Evolutionary conservation across 768 basidiomycete species (phyloP).

Genomic region (Coprinopsis sp.): DNA sequence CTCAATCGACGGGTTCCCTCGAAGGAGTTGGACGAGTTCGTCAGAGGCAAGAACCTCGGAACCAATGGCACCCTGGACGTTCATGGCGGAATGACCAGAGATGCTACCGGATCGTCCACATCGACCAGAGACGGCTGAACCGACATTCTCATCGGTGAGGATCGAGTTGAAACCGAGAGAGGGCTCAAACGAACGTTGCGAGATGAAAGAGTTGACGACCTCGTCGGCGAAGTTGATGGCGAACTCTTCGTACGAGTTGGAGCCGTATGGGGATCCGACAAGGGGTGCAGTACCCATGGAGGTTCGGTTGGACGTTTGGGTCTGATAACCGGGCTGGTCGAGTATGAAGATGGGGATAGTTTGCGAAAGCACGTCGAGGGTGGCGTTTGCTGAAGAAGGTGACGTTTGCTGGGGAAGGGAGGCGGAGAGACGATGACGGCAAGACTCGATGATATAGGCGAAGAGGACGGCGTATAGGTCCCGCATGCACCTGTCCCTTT

Average conservation of each 20-base stretch:
- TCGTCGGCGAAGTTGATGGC: slow-evolving; percentile 85
- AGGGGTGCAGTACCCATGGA: slow-evolving; percentile 51
- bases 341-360: slow-evolving; percentile 50
- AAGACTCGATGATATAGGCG: slow-evolving; percentile 82
- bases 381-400: no score
- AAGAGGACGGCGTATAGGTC: slow-evolving; percentile 90
- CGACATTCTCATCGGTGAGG: slow-evolving; percentile 59
- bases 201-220: slow-evolving; percentile 71
- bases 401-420: slow-evolving; percentile 52
- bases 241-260: slow-evolving; percentile 84
- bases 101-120: slow-evolving; percentile 70
- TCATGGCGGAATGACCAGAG: no score
- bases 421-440: slow-evolving; percentile 73
- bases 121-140: not conserved
- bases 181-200: slow-evolving; percentile 72
- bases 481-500: slow-evolving; percentile 72
- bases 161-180: slow-evolving; percentile 58
- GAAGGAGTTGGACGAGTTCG: no score
- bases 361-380: not conserved
- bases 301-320: slow-evolving; percentile 58
- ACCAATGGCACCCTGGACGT: no score
- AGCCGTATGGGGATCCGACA: slow-evolving; percentile 70
- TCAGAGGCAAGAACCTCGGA: no score
- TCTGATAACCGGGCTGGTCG: slow-evolving; percentile 82
- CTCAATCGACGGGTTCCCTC: not conserved